A percentile compares a stretch with the other conserved stretches of the same genome.
phyloP scores from a whole-genome alignment of 805 yeast species.

The Ogataea ramenticola region DNA sequence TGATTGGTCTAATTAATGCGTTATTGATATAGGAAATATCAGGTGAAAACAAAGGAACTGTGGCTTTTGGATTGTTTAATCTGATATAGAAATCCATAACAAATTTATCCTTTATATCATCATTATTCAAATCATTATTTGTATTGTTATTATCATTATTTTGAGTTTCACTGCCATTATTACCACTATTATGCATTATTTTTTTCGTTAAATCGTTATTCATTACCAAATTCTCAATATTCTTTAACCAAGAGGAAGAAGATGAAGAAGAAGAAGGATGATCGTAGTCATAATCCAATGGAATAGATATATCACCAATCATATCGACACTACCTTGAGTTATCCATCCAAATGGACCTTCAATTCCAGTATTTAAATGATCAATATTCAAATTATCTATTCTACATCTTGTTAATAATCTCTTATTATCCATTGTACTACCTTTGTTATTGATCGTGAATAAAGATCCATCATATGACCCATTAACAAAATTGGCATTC shows the following conservation, averaged over 20 bases:
- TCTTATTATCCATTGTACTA: slow-evolving; percentile 8
- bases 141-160: no score
- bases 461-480: slow-evolving; percentile 87
- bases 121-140: neutral
- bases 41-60: slow-evolving; percentile 79
- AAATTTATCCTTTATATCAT: slow-evolving; percentile 24
- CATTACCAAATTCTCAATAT: slow-evolving; percentile 8
- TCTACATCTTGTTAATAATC: slow-evolving; percentile 66
- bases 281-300: slow-evolving; percentile 44
- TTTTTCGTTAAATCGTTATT: neutral
- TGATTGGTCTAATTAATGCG: slow-evolving; percentile 90
- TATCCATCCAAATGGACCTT: slow-evolving; percentile 98
- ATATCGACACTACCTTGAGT: slow-evolving; percentile 87
- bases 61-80: slow-evolving; percentile 81
- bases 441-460: slow-evolving; percentile 64
- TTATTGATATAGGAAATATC: slow-evolving; percentile 87
- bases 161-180: no score
- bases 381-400: slow-evolving; percentile 82
- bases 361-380: slow-evolving; percentile 82
- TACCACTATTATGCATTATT: neutral
- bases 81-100: slow-evolving; percentile 74
- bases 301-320: slow-evolving; percentile 84
- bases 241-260: neutral
- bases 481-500: slow-evolving; percentile 79
- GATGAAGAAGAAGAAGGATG: slow-evolving; percentile 17